phyloP scores from a whole-genome alignment of 2,329 filamentous ascomycete species.

The Aspergillus novofumigatus region DNA sequence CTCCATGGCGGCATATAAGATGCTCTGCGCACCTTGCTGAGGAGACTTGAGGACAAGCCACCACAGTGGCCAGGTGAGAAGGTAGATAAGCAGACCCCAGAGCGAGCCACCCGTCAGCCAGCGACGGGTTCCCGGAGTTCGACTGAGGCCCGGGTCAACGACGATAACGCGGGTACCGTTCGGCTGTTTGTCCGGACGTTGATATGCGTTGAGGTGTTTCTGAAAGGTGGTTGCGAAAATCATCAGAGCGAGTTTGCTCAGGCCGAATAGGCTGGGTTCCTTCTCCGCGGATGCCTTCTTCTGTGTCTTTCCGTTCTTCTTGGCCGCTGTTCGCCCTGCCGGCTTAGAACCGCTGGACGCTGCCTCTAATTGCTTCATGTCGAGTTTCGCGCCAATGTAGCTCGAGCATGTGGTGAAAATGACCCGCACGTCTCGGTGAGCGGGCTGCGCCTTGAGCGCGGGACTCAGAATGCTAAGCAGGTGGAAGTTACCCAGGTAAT shows the following conservation, averaged over 20 bases:
- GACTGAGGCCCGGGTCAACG: slow-evolving; percentile 78
- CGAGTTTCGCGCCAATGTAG: slow-evolving; percentile 73
- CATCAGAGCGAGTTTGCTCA: slow-evolving; percentile 73
- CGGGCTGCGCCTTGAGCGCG: slow-evolving; percentile 82
- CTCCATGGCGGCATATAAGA: slow-evolving; percentile 84
- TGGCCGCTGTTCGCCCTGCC: background rate
- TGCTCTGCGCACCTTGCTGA: slow-evolving; percentile 76
- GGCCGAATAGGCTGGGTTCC: slow-evolving; percentile 51
- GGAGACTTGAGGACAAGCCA: slow-evolving; percentile 88
- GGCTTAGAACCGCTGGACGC: background rate
- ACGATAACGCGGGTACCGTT: slow-evolving; percentile 80
- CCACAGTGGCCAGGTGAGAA: slow-evolving; percentile 72
- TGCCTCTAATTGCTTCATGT: slow-evolving; percentile 33
- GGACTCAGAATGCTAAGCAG: slow-evolving; percentile 86
- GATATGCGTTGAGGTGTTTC: slow-evolving; percentile 81
- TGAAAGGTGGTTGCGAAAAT: slow-evolving; percentile 87
- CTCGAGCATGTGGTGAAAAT: slow-evolving; percentile 82
- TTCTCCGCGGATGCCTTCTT: slow-evolving; percentile 29
- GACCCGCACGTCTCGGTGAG: slow-evolving; percentile 88
- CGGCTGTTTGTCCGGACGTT: slow-evolving; percentile 76
- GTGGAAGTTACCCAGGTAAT: slow-evolving; percentile 95
- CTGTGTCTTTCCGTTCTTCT: slow-evolving; percentile 21
- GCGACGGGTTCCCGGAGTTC: slow-evolving; percentile 81
- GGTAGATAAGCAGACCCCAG: slow-evolving; percentile 71
- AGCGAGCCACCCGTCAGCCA: slow-evolving; percentile 85